Base-by-base conservation (phyloP, 148 eudicot species). In the Arctostaphylos glauca region DNA sequence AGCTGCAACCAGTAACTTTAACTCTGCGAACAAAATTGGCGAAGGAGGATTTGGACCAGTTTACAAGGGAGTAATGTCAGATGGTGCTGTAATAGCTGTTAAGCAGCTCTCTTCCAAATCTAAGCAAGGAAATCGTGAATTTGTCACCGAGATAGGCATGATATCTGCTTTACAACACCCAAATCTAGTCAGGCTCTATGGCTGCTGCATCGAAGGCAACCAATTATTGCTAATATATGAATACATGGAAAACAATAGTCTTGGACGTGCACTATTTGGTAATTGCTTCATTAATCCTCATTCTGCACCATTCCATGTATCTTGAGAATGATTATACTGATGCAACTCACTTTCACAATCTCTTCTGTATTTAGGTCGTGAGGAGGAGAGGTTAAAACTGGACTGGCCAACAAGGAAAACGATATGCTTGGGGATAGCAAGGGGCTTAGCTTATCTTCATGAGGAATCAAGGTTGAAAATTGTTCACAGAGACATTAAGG, bases 31-130 rank as follows among this genome's bases (percentile, higher is more conserved):
- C 73, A 92, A 93, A 87, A 92, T 94, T 67, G 98, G 96, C 0
- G 95, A 92, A 92, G 98, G 98, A 73, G 98, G 98, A 19, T 94
- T 94, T 56, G 97, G 98, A 5, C 97, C 97, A n/a, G 98, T 95
- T 41, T 95, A 89, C 80, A 95, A 93, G 98, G 97, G 98, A 81
- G 81, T 85, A 75, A 83, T 95, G n/a, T 68, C 93, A 47, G 95
- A 95, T 79, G 97, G 97, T 64, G 84, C 87, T 50, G 89, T 86
- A 31, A 92, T 95, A 31, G 98, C 98, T 66, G 98, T 95, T 43
- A 95, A 95, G 86, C 97, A 93, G 84, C 91, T 95, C n/a, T 94
- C 98, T 3, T 78, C 98, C 10, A 93, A 88, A 84, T 93, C 95
- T 62, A 90, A 87, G 79, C 97, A 93, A 91, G 97, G 97, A 56